Base-by-base conservation (phyloP, 352 stramenopile genomes). In the Phytopythium mirpurense region DNA sequence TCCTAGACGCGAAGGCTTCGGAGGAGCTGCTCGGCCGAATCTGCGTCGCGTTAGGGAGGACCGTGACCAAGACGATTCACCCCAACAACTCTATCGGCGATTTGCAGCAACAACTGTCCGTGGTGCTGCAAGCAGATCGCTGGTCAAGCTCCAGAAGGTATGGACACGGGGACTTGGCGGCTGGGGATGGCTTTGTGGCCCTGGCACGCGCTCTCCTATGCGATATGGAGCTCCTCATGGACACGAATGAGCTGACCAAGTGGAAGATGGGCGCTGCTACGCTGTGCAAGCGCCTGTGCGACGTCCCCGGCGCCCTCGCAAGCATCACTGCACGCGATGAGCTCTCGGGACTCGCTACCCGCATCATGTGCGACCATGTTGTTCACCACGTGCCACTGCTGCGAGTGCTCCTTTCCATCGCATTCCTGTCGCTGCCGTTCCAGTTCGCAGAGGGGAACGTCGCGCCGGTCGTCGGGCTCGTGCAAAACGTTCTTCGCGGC, bases 361-460 rank as follows among this genome's bases (percentile, higher is more conserved):
- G 62, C 26, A 57, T 86, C 14, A 34, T 91, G 45, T 86, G 78
- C 38, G 75, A 88, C 8, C 79, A 91, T 51, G 72, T 81, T 8
- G 73, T 91, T 15, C 78, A 83, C 53, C 78, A 86, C 29, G 49
- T 60, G 15, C 71, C 67, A 16, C 63, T 90, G 11, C 63, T 91
- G 49, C 76, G 72, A 43, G 55, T 68, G 21, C 57, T 89, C 7
- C 51, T 86, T 23, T 63, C 43, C 34, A 67, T 84, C 29, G 72
- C 63, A 0, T 43, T 54, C 24, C 21, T 54, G 31, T 43, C 47
- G 26, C 36, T 43, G 15, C 23, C 19, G 15, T 42, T 44, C 34
- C 47, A 54, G 21, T 43, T 54, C 10, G 26, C 32, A 2, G 35
- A 21, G 11, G 31, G 47, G 19, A 34, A 54, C 10, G 7, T 16